phyloP scores from a whole-genome alignment of 2,329 filamentous ascomycete genomes.

The Myriosclerotinia curreyana region DNA sequence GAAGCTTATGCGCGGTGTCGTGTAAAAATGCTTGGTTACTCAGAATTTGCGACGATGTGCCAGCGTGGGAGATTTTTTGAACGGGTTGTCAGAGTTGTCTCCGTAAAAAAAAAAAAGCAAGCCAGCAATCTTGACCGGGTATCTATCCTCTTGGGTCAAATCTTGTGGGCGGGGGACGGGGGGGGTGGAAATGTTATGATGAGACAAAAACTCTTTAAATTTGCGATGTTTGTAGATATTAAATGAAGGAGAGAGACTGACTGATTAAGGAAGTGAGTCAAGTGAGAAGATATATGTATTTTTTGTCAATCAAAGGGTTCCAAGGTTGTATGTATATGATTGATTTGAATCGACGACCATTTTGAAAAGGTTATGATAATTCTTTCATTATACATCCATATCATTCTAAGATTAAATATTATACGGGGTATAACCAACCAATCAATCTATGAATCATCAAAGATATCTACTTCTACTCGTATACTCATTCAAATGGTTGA shows the following conservation, averaged over 20 bases:
- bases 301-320: neutral
- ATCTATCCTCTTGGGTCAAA: slow-evolving; percentile 6
- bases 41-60: slow-evolving; percentile 22
- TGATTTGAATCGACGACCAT: slow-evolving; percentile 4
- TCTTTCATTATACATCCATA: neutral
- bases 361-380: neutral
- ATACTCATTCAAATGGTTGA: too few relatives aligned
- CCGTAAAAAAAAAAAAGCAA: slow-evolving; percentile 4
- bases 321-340: neutral
- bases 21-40: slow-evolving; percentile 17
- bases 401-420: slow-evolving; percentile 11
- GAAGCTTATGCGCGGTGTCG: slow-evolving; percentile 20
- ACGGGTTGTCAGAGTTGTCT: slow-evolving; percentile 11
- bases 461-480: too few relatives aligned
- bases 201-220: neutral
- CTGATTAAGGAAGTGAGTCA: neutral
- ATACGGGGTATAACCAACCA: too few relatives aligned
- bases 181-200: neutral
- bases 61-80: slow-evolving; percentile 1
- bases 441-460: too few relatives aligned
- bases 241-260: neutral
- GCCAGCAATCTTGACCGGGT: neutral
- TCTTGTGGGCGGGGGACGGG: slow-evolving; percentile 22
- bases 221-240: neutral
- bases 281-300: neutral